Base-by-base conservation (phyloP, 2,329 filamentous ascomycete genomes). In the Elsinoe batatas region DNA sequence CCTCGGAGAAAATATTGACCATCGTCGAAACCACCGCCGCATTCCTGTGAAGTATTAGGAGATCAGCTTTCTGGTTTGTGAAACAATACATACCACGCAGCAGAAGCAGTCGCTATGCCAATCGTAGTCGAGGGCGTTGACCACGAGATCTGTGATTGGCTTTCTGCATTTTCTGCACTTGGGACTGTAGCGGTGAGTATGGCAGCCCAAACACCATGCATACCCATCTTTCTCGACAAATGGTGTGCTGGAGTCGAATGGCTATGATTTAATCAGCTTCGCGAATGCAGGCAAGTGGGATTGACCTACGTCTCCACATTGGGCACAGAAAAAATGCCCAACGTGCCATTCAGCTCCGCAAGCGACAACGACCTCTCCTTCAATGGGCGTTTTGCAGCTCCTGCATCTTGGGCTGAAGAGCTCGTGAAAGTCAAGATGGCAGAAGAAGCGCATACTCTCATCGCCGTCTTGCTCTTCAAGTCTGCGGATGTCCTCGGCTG, bases 151-250 rank as follows among this genome's bases (percentile, higher is more conserved):
- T 53, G 93, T 83, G 54, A 97, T 90, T 7, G 90, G 87, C 64
- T 80, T 82, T 64, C 82, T 83, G 72, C 93, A 98, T 64, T 85
- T 88, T 63, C 82, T 81, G 71, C 93, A 98, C 71, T 95, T 94
- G 44, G 89, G 86, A 11, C 87, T 88, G 11, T 90, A 96, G 33
- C 93, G 83, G 67, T 90, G 88, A 12, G 91, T 94, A 74, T 97
- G 91, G 68, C 93, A 98, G 18, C 80, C 80, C 46, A 97, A 81
- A 71, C 93, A 98, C 91, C 93, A 98, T 4, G 93, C 93, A 70
- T 95, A 97, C 8, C 91, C 91, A 62, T 97, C 91, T 72, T 95
- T 95, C 69, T 98, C 93, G 56, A 98, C 88, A 68, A 98, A 98
- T 0, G 93, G 91, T 8, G 77, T 84, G 3, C 68, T 69, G 0